Base-by-base conservation (phyloP, 2,329 filamentous ascomycete genomes). In the Aspergillus sp. region DNA sequence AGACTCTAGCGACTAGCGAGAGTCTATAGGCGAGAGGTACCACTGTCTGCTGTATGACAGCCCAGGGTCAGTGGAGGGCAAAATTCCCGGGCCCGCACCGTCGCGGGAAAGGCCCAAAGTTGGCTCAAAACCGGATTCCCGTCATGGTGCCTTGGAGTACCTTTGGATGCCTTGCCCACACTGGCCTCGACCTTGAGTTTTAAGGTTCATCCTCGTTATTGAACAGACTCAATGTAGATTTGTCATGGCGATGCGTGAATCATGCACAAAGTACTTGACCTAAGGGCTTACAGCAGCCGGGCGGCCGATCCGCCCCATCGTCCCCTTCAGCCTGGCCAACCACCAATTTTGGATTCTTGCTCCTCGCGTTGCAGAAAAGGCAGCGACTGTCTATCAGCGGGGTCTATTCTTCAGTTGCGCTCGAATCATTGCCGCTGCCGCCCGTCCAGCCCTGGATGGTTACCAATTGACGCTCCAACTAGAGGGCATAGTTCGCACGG, bases 401-500 rank as follows among this genome's bases (percentile, higher is more conserved):
- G 12, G 41, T 45, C 19, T 2, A 45, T 23, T 45, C 41, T 45
- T 45, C 41, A 45, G 12, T 2, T 13, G 41, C 3, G 41, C 41
- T 19, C 41, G 21, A 45, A 45, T 45, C 41, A 13, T 10, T 21
- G 41, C 19, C n/a, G 17, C 3, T 13, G 41, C 41, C 41, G 41
- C 2, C 41, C 41, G 41, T 21, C 41, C 41, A 23, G 41, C 10
- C 41, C 19, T 13, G 41, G 10, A 45, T 23, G 19, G 4, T 19
- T 12, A 17, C 41, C 41, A 19, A 45, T 21, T 10, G 41, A 19
- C 8, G 39, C 39, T 10, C n/a, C n/a, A 13, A 36, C 32, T 43
- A 38, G 32, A 13, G 25, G n/a, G 17, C n/a, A 25, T 53, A 39
- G 50, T 52, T 54, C 51, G 52, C 52, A 55, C 52, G 52, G 52